Percentiles rank a stretch among this genome's conserved stretches.
phyloP scores from a whole-genome alignment of 2,329 filamentous ascomycete genomes.

The Calonectria hawksworthii region DNA sequence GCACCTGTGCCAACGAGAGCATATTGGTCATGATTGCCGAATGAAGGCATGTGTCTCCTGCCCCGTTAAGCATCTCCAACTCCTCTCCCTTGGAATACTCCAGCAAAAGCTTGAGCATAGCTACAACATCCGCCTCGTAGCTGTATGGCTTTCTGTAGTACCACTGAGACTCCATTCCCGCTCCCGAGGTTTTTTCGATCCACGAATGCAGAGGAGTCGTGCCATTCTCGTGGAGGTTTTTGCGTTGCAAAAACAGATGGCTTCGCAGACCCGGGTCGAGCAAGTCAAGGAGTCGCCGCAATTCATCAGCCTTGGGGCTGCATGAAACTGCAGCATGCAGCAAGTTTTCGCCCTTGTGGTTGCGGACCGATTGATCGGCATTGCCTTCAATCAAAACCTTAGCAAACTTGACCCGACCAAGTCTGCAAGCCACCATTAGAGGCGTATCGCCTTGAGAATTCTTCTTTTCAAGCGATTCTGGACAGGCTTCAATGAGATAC shows the following conservation, averaged over 20 bases:
- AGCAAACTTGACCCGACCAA: conserved; percentile 67
- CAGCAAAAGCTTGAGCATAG: conserved; percentile 65
- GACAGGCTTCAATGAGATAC: conserved; percentile 75
- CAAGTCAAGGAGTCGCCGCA: conserved; percentile 67
- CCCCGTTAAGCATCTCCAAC: conserved; percentile 71
- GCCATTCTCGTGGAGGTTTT: conserved; percentile 63
- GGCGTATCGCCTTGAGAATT: conserved; percentile 73
- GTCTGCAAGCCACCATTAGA: conserved; percentile 74
- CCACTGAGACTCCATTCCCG: conserved; percentile 20
- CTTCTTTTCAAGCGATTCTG: conserved; percentile 74
- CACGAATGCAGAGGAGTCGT: conserved; percentile 75
- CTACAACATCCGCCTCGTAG: conserved; percentile 49
- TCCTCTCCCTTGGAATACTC: conserved; percentile 69
- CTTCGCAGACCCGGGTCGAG: conserved; percentile 70
- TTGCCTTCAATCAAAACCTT: conserved; percentile 76
- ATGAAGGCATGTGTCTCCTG: conserved; percentile 77
- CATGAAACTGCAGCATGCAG: conserved; percentile 69
- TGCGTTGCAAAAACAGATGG: conserved; percentile 72
- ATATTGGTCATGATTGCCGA: conserved; percentile 60
- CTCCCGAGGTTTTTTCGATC: conserved; percentile 55
- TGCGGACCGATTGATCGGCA: conserved; percentile 77
- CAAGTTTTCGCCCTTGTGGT: conserved; percentile 74
- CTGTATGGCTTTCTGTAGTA: conserved; percentile 40
- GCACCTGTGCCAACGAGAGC: conserved; percentile 53
- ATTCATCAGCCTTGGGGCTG: conserved; percentile 50